Conservation (phyloP, 768 basidiomycete species). For the Lentinula edodes region DNA sequence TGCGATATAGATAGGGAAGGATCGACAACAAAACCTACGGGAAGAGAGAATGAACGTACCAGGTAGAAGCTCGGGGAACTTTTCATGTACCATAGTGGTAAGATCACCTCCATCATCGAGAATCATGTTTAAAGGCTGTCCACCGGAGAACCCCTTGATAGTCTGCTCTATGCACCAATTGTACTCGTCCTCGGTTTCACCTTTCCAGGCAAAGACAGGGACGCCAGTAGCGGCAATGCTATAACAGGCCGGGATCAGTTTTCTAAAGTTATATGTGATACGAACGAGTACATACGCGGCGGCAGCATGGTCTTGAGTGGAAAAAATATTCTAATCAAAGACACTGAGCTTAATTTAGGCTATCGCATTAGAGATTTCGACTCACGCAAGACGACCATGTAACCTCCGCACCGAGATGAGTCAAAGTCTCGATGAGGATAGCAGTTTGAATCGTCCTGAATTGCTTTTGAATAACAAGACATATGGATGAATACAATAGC, state of each 20-base stretch:
- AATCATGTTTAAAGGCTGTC: constrained; percentile 93
- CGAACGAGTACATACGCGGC: constrained; percentile 63
- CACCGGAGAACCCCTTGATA: constrained; percentile 77
- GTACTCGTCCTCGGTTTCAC: constrained; percentile 99
- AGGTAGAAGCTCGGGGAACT: constrained; percentile 84
- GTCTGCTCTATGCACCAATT: constrained; percentile 98
- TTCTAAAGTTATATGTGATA: neutral
- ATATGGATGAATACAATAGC: constrained; percentile 15
- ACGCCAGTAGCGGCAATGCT: constrained; percentile 98
- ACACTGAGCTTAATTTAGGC: neutral
- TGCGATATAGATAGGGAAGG: constrained; percentile 20
- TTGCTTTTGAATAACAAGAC: constrained; percentile 7
- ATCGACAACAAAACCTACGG: constrained; percentile 5
- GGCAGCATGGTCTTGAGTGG: constrained; percentile 99
- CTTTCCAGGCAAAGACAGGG: constrained; percentile 99
- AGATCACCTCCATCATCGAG: constrained; percentile 98
- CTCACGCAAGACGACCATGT: constrained; percentile 97
- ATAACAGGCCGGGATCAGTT: constrained; percentile 5
- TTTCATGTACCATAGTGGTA: constrained; percentile 91
- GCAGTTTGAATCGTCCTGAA: constrained; percentile 96
- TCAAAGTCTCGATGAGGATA: constrained; percentile 97
- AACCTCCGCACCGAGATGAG: constrained; percentile 92
- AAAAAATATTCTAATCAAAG: constrained; percentile 85
- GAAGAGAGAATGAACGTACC: constrained; percentile 33
- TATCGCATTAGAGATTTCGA: constrained; percentile 10